Base-by-base conservation (phyloP, 176 grass and related monocot genomes). In the Oryza punctata region DNA sequence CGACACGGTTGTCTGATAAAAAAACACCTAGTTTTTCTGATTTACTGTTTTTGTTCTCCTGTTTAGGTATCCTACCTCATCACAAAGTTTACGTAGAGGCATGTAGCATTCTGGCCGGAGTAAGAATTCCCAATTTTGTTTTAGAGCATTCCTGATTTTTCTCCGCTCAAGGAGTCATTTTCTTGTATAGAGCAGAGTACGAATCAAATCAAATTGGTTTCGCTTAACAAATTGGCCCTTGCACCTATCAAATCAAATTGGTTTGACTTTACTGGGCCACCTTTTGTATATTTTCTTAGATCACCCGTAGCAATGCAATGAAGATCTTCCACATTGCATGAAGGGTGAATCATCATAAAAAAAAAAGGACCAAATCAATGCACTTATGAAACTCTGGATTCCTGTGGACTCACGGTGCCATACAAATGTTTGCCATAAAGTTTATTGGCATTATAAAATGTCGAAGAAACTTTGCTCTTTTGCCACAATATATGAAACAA, bases 81-180 rank as follows among this genome's bases (percentile, higher is more conserved):
- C 41, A 13, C 43, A 28, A 71, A 27, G 49, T 41, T 10, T 18
- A 37, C 8, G 21, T 30, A 50, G 32, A 33, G 8, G 38, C 5
- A 37, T 7, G 35, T 37, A 37, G 35, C 35, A 37, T 37, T 37
- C 6, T 65, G 49, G 28, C 26, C 21, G 32, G 67, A 47, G 54
- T 49, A 72, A n/a, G 68, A 77, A 69, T 45, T 40, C 63, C 10
- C 5, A 75, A 7, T 67, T 47, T 84, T 33, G 32, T 27, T 84
- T 46, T 6, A 57, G 24, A 28, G 35, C 1, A 8, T n/a, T 67
- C 82, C 46, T 15, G 46, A 5, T 57, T 21, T 57, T 57, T 57
- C 12, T 52, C 49, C 6, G 32, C 16, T 52, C 32, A 33, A 33
- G 49, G 49, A 52, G 16, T 14, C 44, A 46, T 46, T 46, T 4